Base-by-base conservation (phyloP, 148 eudicot species). In the Fagopyrum homotropicum region DNA sequence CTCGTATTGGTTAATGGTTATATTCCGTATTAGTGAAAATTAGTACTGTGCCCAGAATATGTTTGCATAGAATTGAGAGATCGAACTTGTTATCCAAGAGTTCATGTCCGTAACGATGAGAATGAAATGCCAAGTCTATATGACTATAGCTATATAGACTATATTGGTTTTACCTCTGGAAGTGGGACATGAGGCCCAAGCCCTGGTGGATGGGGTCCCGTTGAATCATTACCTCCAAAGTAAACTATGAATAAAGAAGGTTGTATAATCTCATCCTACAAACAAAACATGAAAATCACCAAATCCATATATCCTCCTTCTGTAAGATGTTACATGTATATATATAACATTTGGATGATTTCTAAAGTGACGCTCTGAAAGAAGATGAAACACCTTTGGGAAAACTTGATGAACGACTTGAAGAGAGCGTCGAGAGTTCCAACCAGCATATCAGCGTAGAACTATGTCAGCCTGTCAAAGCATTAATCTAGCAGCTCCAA, bases 381-480 rank as follows among this genome's bases (percentile, higher is more conserved):
- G 57, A 54, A 15, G 17, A 17, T 57, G 16, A 7, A 57, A 63
- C 82, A 95, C 98, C 96, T 90, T 89, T 47, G 98, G 98, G 72
- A 95, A 95, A 69, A 95, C 89, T 79, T 86, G 73, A 79, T 95
- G 88, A 66, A 95, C 87, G 73, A 92, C 86, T 76, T 88, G 73
- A 78, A 95, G 60, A 72, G 97, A 97, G 26, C 91, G 88, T 44
- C 97, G 84, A 60, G 98, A 92, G 77, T 92, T 95, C 98, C 98
- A 95, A 43, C 91, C 88, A 73, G 78, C 69, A 85, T 95, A 95
- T 77, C 98, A 97, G 73, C 98, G 86, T 55, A 88, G 80, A n/a
- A 92, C 59, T 66, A 95, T 84, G 80, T 95, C 98, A 19, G 93
- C 98, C 98, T 95, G 79, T 69, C 76, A 72, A 4, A 57, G 26